phyloP scores from a whole-genome alignment of 108 stramenopile species.

The Seminavis robusta region DNA sequence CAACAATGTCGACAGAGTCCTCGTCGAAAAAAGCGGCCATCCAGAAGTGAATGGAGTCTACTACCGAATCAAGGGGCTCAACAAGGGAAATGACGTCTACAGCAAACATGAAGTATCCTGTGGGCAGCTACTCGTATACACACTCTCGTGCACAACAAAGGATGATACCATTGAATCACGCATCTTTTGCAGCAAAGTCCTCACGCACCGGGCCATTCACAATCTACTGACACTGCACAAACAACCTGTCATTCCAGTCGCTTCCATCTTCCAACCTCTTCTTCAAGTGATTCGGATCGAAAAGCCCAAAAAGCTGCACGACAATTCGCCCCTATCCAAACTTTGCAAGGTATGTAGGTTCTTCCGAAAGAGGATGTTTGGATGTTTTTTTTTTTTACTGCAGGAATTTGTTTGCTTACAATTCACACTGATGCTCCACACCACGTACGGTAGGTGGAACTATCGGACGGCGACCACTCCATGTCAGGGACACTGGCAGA shows the following conservation, averaged over 20 bases:
- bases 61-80: slow-evolving; percentile 30
- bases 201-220: slow-evolving; percentile 12
- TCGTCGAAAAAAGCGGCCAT: slow-evolving; percentile 54
- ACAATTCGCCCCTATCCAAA: not conserved
- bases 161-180: slow-evolving; percentile 18
- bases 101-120: slow-evolving; percentile 47
- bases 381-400: not conserved
- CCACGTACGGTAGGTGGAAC: slow-evolving; percentile 4
- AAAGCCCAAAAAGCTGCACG: not conserved
- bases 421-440: not conserved
- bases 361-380: not conserved
- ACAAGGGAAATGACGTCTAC: slow-evolving; percentile 20
- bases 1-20: slow-evolving; percentile 49
- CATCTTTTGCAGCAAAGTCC: slow-evolving; percentile 27
- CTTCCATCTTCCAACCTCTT: slow-evolving; percentile 21
- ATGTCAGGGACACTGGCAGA: slow-evolving; percentile 14
- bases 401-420: not conserved
- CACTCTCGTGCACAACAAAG: slow-evolving; percentile 10
- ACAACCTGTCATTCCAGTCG: not conserved
- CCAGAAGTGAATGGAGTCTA: slow-evolving; percentile 53
- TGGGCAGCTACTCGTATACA: slow-evolving; percentile 32
- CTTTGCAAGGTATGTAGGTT: not conserved
- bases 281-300: slow-evolving; percentile 18
- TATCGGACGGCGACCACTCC: slow-evolving; percentile 31
- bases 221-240: not conserved